Evolutionary conservation across 139 green algal species (phyloP).

Genomic region (Coelastrella sp.): DNA sequence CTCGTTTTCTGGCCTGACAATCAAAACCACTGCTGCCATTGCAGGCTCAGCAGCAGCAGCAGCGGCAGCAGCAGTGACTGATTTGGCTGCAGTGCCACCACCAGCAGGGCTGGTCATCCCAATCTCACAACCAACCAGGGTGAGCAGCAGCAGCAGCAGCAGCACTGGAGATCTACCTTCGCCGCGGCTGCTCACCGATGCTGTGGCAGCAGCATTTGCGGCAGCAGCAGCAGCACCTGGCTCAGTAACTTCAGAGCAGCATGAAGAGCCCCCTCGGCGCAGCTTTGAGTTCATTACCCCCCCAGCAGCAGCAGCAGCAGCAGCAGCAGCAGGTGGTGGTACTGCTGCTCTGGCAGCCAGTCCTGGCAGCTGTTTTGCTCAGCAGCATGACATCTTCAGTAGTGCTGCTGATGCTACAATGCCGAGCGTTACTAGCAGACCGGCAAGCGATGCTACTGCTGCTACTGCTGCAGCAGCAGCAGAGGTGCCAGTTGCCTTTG

Average conservation of each 20-base stretch:
- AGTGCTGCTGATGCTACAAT: background rate
- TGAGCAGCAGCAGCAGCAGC: background rate
- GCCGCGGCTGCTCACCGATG: background rate
- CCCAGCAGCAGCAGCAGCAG: background rate
- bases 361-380: background rate
- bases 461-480: background rate
- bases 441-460: background rate
- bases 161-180: background rate
- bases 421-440: background rate
- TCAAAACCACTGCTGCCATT: background rate
- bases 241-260: background rate
- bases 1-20: no score
- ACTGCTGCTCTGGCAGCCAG: background rate
- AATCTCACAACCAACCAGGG: background rate
- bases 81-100: background rate
- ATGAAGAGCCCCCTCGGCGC: background rate
- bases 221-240: constrained; percentile 12
- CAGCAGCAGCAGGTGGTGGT: background rate
- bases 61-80: background rate
- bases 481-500: background rate
- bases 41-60: background rate
- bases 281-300: background rate
- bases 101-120: no score
- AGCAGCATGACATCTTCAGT: background rate
- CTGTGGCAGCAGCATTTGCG: constrained; percentile 6